Conservation (phyloP, 2,329 filamentous ascomycete genomes). For the Trichoderma guizhouense region DNA sequence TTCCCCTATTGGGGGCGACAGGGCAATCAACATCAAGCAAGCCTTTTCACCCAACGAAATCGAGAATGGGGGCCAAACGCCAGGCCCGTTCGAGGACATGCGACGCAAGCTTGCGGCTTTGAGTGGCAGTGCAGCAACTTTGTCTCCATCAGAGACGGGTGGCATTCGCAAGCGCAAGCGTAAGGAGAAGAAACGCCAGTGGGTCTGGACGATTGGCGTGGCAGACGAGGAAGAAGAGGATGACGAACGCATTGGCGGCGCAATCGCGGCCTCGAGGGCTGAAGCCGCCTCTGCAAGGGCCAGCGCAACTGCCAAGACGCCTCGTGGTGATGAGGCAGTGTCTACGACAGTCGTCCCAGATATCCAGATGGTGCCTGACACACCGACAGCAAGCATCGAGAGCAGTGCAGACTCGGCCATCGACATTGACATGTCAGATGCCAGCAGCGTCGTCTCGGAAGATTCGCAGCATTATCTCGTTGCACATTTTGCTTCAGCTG, state of each 20-base stretch:
- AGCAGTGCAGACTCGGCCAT: conserved; percentile 28
- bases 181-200: conserved; percentile 59
- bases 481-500: conserved; percentile 21
- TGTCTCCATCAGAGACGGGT: conserved; percentile 36
- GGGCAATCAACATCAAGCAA: conserved; percentile 47
- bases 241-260: conserved; percentile 42
- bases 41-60: conserved; percentile 53
- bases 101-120: conserved; percentile 53
- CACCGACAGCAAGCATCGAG: conserved; percentile 42
- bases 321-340: conserved; percentile 1
- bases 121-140: conserved; percentile 30
- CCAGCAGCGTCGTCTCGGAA: conserved; percentile 39
- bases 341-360: background rate
- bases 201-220: conserved; percentile 64
- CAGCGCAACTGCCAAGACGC: conserved; percentile 19
- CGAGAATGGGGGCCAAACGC: conserved; percentile 59
- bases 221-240: conserved; percentile 46
- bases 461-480: conserved; percentile 28
- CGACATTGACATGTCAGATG: conserved; percentile 52
- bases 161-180: conserved; percentile 52
- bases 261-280: conserved; percentile 39
- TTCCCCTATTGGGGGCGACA: conserved; percentile 36
- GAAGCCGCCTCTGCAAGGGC: conserved; percentile 27
- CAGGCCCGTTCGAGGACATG: conserved; percentile 63
- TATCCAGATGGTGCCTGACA: conserved; percentile 26